Percentiles rank a stretch among this genome's conserved stretches.
phyloP scores from a whole-genome alignment of 495 filamentous ascomycete species.

The Tuber borchii region DNA sequence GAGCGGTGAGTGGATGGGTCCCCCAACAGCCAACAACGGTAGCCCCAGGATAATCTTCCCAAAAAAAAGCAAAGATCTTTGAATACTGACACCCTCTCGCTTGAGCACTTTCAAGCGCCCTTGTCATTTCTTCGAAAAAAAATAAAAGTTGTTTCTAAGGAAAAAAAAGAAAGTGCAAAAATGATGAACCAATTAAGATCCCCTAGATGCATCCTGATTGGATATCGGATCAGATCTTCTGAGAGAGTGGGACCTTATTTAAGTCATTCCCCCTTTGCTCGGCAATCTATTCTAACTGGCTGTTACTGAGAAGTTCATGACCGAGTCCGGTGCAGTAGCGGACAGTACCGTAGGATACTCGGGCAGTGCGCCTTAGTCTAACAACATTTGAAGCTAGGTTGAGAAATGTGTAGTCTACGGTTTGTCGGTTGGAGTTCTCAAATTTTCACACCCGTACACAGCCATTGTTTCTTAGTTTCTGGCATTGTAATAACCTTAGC shows the following conservation, averaged over 20 bases:
- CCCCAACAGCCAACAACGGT: slow-evolving; percentile 19
- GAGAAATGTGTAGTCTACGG: background rate
- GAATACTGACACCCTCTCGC: background rate
- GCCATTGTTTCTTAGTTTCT: background rate
- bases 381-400: background rate
- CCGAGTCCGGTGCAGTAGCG: background rate
- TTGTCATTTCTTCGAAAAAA: background rate
- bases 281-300: background rate
- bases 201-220: slow-evolving; percentile 8
- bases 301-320: background rate
- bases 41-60: background rate
- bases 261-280: background rate
- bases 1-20: slow-evolving; percentile 17
- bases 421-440: background rate
- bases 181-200: slow-evolving; percentile 22
- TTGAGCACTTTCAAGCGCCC: background rate
- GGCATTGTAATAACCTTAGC: background rate
- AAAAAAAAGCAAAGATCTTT: slow-evolving; percentile 21
- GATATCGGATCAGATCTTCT: slow-evolving; percentile 23
- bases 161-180: slow-evolving; percentile 2
- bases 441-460: background rate
- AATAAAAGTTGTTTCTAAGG: background rate
- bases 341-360: background rate
- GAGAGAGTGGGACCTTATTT: slow-evolving; percentile 9
- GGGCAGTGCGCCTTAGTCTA: background rate